phyloP scores from a whole-genome alignment of 2,329 filamentous ascomycete genomes.

The Dendryphion nanum region DNA sequence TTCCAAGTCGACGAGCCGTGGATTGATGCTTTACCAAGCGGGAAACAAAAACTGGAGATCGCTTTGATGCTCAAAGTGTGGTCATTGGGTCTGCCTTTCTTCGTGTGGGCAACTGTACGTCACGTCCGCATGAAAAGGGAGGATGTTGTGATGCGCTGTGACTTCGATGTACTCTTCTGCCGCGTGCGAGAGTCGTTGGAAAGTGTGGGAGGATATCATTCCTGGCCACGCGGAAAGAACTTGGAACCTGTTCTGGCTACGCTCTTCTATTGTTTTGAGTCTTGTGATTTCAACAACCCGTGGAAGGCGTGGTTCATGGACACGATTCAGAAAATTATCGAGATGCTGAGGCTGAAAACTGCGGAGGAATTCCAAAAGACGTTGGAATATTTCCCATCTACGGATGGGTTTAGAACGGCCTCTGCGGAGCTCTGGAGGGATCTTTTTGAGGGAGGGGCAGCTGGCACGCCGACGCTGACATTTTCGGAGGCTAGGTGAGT shows the following conservation, averaged over 20 bases:
- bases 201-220: conserved; percentile 7
- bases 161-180: conserved; percentile 8
- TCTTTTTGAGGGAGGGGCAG: conserved; percentile 5
- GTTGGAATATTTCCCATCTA: conserved; percentile 15
- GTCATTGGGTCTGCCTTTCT: conserved; percentile 13
- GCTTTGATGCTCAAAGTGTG: conserved; percentile 16
- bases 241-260: conserved; percentile 16
- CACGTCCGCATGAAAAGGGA: conserved; percentile 9
- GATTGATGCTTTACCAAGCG: conserved; percentile 6
- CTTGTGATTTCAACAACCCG: conserved; percentile 8
- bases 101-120: conserved; percentile 13
- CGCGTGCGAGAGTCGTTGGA: conserved; percentile 11
- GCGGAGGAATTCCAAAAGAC: conserved; percentile 17
- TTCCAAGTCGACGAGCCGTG: conserved; percentile 15
- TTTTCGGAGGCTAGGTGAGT: no score
- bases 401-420: conserved; percentile 6
- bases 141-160: conserved; percentile 1
- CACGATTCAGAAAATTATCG: conserved; percentile 6
- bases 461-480: no score
- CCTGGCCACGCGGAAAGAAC: conserved; percentile 17
- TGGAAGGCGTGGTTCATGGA: conserved; percentile 15
- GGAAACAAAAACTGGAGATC: conserved; percentile 8
- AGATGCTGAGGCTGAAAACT: conserved; percentile 15
- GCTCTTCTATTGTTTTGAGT: conserved; percentile 18
- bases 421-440: conserved; percentile 14